Percentiles rank a stretch among this genome's conserved stretches.
Conservation (phyloP, 164 flowering plant species). For the Aristolochia contorta region DNA sequence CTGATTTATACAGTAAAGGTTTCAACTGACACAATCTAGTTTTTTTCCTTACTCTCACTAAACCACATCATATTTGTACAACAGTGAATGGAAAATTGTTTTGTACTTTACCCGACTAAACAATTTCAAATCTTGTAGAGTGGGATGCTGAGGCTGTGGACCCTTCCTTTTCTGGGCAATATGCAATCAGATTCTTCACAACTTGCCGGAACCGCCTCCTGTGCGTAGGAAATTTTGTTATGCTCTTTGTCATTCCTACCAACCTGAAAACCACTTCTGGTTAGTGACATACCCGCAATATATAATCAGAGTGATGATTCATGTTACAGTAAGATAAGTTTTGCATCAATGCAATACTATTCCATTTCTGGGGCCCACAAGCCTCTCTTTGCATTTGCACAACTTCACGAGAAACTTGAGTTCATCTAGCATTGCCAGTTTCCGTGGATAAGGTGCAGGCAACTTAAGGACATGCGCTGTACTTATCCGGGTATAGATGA, state of each 20-base stretch:
- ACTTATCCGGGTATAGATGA: too few relatives aligned
- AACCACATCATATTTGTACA: not conserved
- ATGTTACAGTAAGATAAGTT: too few relatives aligned
- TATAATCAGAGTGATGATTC: too few relatives aligned
- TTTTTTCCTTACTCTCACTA: not conserved
- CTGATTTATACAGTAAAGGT: not conserved
- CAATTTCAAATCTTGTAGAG: conserved; percentile 18
- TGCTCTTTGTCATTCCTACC: conserved; percentile 55
- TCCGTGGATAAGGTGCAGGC: too few relatives aligned
- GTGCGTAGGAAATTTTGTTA: conserved; percentile 74
- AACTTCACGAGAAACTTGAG: too few relatives aligned
- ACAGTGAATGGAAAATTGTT: not conserved
- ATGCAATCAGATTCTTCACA: conserved; percentile 39
- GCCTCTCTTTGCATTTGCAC: too few relatives aligned
- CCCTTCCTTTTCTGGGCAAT: conserved; percentile 27
- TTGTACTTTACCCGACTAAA: conserved; percentile 7
- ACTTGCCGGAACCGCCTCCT: conserved; percentile 59
- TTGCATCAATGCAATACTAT: too few relatives aligned
- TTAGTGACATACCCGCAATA: not conserved
- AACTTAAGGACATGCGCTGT: too few relatives aligned
- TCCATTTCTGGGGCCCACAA: too few relatives aligned
- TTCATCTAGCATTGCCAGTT: too few relatives aligned
- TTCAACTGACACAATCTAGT: not conserved
- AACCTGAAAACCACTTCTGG: conserved; percentile 36
- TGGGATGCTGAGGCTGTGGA: conserved; percentile 13